Evolutionary conservation across 1,139 yeast species (phyloP).

Genomic region (Blastobotrys aristatus): DNA sequence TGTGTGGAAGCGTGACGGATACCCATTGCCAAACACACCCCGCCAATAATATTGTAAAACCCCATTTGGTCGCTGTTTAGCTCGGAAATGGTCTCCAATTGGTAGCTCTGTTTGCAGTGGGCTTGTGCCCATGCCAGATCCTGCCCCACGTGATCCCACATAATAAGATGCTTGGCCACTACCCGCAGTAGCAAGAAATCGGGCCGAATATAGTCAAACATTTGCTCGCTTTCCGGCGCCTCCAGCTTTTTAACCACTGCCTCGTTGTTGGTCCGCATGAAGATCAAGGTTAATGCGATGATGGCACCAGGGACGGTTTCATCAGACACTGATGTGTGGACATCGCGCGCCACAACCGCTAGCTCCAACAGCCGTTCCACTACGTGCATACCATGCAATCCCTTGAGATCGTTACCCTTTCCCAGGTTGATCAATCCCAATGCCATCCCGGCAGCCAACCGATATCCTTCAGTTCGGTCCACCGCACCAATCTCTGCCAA

Average conservation of each 20-base stretch:
- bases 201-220: constrained; percentile 73
- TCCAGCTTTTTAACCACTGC: constrained; percentile 59
- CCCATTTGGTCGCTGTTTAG: constrained; percentile 62
- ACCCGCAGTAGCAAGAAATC: constrained; percentile 68
- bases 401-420: constrained; percentile 59
- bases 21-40: constrained; percentile 70
- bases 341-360: constrained; percentile 62
- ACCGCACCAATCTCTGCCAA: constrained; percentile 34
- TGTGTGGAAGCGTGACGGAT: constrained; percentile 71
- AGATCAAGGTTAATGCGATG: constrained; percentile 70
- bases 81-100: constrained; percentile 20
- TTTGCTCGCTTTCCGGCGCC: constrained; percentile 57
- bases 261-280: constrained; percentile 58
- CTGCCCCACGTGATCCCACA: constrained; percentile 65
- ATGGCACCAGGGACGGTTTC: constrained; percentile 79
- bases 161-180: constrained; percentile 61
- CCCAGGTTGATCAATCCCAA: constrained; percentile 86
- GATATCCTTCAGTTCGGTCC: constrained; percentile 61
- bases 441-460: constrained; percentile 84
- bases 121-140: constrained; percentile 56
- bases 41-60: constrained; percentile 66
- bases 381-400: constrained; percentile 63
- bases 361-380: constrained; percentile 59
- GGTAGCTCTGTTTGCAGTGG: constrained; percentile 35
- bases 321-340: constrained; percentile 54